A percentile compares a stretch with the other conserved stretches of the same genome.
These are phyloP conservation scores for Aspergillus thermomutatus DNA, from an alignment of 2,329 filamentous ascomycete species.

Conservation along the genomic window DNA sequence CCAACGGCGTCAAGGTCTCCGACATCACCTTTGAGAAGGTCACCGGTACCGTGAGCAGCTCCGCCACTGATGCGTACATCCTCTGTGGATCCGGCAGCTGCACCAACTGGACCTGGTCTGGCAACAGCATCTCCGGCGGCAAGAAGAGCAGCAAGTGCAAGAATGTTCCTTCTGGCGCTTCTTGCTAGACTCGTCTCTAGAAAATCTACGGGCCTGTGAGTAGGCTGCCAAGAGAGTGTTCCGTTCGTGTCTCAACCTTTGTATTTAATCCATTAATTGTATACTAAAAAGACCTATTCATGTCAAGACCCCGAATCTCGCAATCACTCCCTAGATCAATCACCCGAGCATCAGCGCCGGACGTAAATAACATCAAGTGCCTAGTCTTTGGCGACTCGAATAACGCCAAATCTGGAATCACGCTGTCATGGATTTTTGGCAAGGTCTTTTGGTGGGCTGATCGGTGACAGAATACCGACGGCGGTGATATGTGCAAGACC, in stretches of 20 bases:
- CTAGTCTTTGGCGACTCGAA: too few species aligned
- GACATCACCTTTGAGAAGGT: slow-evolving; percentile 36
- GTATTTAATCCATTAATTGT: neutral
- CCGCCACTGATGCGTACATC: slow-evolving; percentile 48
- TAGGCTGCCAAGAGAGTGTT: neutral
- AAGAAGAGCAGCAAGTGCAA: slow-evolving; percentile 42
- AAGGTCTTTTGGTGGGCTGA: too few species aligned
- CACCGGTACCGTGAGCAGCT: slow-evolving; percentile 33
- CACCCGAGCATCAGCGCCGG: too few species aligned
- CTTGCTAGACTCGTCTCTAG: slow-evolving; percentile 23
- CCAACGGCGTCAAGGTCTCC: slow-evolving; percentile 41
- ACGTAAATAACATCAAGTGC: too few species aligned
- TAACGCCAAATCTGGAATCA: too few species aligned
- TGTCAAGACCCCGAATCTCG: too few species aligned
- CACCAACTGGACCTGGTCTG: slow-evolving; percentile 53
- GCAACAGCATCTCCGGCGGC: slow-evolving; percentile 52
- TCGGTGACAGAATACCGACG: too few species aligned
- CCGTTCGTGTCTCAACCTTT: neutral
- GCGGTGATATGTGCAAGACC: too few species aligned
- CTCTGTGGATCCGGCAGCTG: slow-evolving; percentile 54
- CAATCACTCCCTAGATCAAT: too few species aligned
- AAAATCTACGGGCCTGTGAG: too few species aligned
- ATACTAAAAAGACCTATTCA: too few species aligned
- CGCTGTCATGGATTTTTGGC: too few species aligned
- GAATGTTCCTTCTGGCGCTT: slow-evolving; percentile 39